These are phyloP conservation scores for Leccinum fibrillosum DNA, from an alignment of 768 basidiomycete genomes.

Conservation along the genomic window DNA sequence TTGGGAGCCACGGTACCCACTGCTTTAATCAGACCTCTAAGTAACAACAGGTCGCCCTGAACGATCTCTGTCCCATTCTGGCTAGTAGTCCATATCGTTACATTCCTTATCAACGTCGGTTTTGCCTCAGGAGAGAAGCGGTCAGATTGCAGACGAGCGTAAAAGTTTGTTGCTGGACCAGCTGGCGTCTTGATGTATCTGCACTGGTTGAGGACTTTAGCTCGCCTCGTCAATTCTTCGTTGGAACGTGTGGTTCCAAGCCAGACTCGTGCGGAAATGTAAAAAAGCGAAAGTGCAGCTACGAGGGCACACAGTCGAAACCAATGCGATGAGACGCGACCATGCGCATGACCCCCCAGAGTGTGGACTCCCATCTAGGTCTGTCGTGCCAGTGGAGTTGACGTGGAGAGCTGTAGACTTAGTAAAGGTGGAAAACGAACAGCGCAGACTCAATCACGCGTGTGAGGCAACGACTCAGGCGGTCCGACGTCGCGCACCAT, in stretches of 20 bases:
- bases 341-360: neutral
- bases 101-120: constrained; percentile 67
- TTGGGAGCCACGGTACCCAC: constrained; percentile 45
- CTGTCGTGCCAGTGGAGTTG: neutral
- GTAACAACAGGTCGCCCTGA: constrained; percentile 63
- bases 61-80: constrained; percentile 66
- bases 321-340: constrained; percentile 1
- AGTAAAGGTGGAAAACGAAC: too few species aligned
- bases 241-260: neutral
- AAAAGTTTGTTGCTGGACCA: constrained; percentile 46
- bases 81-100: constrained; percentile 79
- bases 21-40: constrained; percentile 62
- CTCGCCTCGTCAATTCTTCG: constrained; percentile 10
- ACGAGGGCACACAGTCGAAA: constrained; percentile 8
- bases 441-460: too few species aligned
- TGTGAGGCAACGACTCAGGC: too few species aligned
- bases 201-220: constrained; percentile 41
- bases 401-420: too few species aligned
- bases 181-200: constrained; percentile 37
- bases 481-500: too few species aligned
- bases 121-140: constrained; percentile 62
- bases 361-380: neutral
- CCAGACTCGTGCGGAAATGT: neutral
- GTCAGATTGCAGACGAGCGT: constrained; percentile 54
- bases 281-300: constrained; percentile 2